These are phyloP conservation scores for Dryas integrifolia DNA, from an alignment of 331 rosid species.

Conservation along the genomic window DNA sequence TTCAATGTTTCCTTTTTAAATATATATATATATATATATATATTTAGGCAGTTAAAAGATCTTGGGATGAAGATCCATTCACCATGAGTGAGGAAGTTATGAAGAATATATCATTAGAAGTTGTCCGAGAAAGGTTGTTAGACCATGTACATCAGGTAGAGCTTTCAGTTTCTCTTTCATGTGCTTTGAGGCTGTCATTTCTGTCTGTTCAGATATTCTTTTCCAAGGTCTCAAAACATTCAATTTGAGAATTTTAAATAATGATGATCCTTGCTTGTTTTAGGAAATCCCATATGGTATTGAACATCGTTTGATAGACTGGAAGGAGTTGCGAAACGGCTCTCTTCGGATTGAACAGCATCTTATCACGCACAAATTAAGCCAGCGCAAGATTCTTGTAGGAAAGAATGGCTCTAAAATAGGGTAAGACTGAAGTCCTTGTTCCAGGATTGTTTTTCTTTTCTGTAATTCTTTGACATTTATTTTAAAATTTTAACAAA, in stretches of 20 bases:
- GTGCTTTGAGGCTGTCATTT: conserved; percentile 10
- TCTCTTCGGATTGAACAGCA: conserved; percentile 92
- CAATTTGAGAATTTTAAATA: conserved; percentile 8
- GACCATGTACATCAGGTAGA: conserved; percentile 93
- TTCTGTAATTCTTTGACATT: neutral
- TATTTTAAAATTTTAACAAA: neutral
- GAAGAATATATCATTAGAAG: conserved; percentile 88
- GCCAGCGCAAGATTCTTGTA: conserved; percentile 90
- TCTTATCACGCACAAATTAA: conserved; percentile 61
- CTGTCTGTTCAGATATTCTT: conserved; percentile 8
- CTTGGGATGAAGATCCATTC: conserved; percentile 92
- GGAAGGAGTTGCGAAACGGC: conserved; percentile 92
- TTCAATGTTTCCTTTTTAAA: conserved; percentile 10
- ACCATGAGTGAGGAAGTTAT: conserved; percentile 78
- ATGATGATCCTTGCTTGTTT: conserved; percentile 25
- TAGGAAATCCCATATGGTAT: conserved; percentile 91
- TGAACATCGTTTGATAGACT: conserved; percentile 75
- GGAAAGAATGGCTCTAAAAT: conserved; percentile 91
- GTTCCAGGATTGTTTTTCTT: neutral
- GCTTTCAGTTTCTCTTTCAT: conserved; percentile 7
- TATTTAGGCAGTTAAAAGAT: conserved; percentile 75
- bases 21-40: no score
- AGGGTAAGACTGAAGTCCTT: conserved; percentile 51
- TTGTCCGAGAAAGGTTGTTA: conserved; percentile 89
- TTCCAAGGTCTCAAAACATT: neutral